These are phyloP conservation scores for Lanmaoa rubissima DNA, from an alignment of 768 basidiomycete species.

Conservation along the genomic window DNA sequence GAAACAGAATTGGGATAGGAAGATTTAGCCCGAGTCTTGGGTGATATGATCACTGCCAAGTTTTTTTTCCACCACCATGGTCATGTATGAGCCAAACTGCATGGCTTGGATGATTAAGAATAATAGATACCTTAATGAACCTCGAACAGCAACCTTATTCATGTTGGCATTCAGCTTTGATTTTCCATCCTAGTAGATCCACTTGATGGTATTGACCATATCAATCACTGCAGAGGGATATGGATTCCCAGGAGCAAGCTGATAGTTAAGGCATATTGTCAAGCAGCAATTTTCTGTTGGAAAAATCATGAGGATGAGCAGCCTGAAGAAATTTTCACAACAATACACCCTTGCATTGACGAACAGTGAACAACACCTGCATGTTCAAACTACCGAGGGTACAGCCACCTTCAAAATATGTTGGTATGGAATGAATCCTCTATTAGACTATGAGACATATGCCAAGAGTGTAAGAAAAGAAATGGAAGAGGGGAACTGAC, in stretches of 20 bases:
- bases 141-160: slow-evolving; percentile 60
- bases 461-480: too few relatives aligned
- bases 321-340: not conserved
- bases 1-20: slow-evolving; percentile 57
- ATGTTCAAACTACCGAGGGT: slow-evolving; percentile 61
- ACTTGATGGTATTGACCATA: slow-evolving; percentile 60
- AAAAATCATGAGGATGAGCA: not conserved
- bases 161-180: slow-evolving; percentile 46
- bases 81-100: too few relatives aligned
- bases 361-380: slow-evolving; percentile 51
- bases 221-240: slow-evolving; percentile 74
- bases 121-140: slow-evolving; percentile 71
- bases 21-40: slow-evolving; percentile 41
- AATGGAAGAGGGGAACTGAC: too few relatives aligned
- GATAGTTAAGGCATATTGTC: slow-evolving; percentile 66
- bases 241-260: slow-evolving; percentile 65
- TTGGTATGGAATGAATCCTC: too few relatives aligned
- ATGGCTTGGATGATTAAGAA: not conserved
- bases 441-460: too few relatives aligned
- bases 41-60: too few relatives aligned
- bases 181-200: slow-evolving; percentile 52
- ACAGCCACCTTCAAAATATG: slow-evolving; percentile 73
- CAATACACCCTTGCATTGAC: slow-evolving; percentile 20
- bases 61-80: too few relatives aligned
- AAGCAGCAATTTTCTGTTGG: slow-evolving; percentile 56